These are phyloP conservation scores for Coemansia sp. DNA, from an alignment of 192 early-diverging fungal genomes.

Conservation along the genomic window DNA sequence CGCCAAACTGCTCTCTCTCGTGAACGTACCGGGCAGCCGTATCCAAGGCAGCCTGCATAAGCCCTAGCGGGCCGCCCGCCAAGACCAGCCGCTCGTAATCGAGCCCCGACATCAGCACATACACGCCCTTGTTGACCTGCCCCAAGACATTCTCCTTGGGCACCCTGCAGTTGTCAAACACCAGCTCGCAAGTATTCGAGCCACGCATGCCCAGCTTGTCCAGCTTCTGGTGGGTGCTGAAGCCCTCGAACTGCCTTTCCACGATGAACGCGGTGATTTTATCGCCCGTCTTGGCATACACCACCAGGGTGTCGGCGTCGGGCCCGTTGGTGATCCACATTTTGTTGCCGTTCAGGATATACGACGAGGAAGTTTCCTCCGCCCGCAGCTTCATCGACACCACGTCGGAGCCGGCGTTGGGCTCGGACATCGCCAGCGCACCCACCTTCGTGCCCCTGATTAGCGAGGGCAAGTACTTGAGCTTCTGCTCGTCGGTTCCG, in stretches of 20 bases:
- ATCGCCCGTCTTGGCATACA: constrained; percentile 87
- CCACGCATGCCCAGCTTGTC: constrained; percentile 97
- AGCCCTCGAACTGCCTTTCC: constrained; percentile 84
- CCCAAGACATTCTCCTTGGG: constrained; percentile 89
- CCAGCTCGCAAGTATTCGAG: constrained; percentile 90
- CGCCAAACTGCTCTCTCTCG: constrained; percentile 82
- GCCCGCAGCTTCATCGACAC: constrained; percentile 86
- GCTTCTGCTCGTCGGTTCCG: constrained; percentile 80
- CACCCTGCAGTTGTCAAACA: constrained; percentile 92
- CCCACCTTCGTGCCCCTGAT: constrained; percentile 87
- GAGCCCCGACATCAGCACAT: constrained; percentile 94
- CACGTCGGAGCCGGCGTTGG: constrained; percentile 87
- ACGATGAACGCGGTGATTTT: constrained; percentile 95
- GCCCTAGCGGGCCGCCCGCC: constrained; percentile 83
- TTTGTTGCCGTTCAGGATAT: constrained; percentile 86
- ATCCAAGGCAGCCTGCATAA: constrained; percentile 90
- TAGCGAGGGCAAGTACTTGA: constrained; percentile 86
- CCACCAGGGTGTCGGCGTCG: constrained; percentile 84
- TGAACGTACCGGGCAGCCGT: constrained; percentile 81
- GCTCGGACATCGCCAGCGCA: constrained; percentile 93
- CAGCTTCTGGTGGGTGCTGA: constrained; percentile 80
- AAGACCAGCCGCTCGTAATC: constrained; percentile 88
- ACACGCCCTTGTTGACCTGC: constrained; percentile 79
- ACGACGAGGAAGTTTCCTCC: constrained; percentile 78
- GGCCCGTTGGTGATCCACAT: constrained; percentile 98